Conservation (phyloP, 768 basidiomycete genomes). For the Hericium rajendrae region DNA sequence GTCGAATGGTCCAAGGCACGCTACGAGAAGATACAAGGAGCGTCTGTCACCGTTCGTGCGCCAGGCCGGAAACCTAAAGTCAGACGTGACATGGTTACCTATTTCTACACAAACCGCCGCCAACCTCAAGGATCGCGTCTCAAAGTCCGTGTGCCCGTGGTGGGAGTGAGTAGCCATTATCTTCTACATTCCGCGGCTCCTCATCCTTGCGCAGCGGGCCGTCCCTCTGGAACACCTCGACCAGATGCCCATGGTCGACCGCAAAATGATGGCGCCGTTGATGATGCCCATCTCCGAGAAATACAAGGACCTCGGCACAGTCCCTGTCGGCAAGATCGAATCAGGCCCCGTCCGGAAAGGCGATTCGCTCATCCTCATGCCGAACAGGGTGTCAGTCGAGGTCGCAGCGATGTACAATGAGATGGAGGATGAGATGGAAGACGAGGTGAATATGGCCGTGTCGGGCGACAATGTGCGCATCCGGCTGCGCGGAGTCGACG, state of each 20-base stretch:
- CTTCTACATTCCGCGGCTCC: not conserved
- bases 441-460: constrained; percentile 69
- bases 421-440: too few relatives aligned
- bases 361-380: constrained; percentile 82
- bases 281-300: constrained; percentile 98
- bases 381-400: constrained; percentile 79
- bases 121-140: constrained; percentile 82
- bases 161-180: constrained; percentile 56
- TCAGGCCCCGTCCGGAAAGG: constrained; percentile 87
- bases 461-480: constrained; percentile 92
- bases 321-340: constrained; percentile 93
- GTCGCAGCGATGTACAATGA: constrained; percentile 87
- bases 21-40: constrained; percentile 84
- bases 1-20: constrained; percentile 83
- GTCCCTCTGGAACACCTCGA: constrained; percentile 81
- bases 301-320: constrained; percentile 98
- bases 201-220: constrained; percentile 43
- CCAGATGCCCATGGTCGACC: constrained; percentile 82
- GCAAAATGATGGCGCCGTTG: constrained; percentile 81
- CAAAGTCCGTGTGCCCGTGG: constrained; percentile 68
- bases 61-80: constrained; percentile 84
- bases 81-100: constrained; percentile 87
- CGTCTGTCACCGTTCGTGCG: constrained; percentile 87
- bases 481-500: constrained; percentile 83
- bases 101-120: constrained; percentile 86